Evolutionary conservation across 805 yeast species (phyloP).

Genomic region (Saccharomycopsis sp.): DNA sequence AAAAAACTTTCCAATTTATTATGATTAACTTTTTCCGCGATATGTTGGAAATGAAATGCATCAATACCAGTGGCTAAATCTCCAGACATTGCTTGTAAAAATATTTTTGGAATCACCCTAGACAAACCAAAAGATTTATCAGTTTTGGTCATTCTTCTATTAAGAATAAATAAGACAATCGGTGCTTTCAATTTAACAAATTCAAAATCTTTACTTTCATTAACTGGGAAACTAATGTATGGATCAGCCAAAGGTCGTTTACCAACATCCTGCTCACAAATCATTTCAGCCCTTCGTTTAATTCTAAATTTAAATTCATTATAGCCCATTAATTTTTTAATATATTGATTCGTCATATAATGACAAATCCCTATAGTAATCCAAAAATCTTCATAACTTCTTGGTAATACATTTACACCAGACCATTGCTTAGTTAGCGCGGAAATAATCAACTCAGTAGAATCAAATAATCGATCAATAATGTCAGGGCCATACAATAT

Average conservation of each 20-base stretch:
- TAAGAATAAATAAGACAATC: slow-evolving; percentile 73
- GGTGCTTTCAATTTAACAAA: slow-evolving; percentile 81
- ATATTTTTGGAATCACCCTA: slow-evolving; percentile 84
- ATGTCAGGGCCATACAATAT: slow-evolving; percentile 64
- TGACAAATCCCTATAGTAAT: slow-evolving; percentile 77
- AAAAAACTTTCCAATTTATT: slow-evolving; percentile 77
- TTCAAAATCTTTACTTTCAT: slow-evolving; percentile 37
- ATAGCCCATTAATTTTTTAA: slow-evolving; percentile 66
- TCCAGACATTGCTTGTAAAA: slow-evolving; percentile 92
- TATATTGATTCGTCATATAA: slow-evolving; percentile 72
- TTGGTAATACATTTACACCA: slow-evolving; percentile 84
- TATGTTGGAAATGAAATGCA: slow-evolving; percentile 78
- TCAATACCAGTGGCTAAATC: slow-evolving; percentile 77
- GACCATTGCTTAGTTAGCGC: slow-evolving; percentile 87
- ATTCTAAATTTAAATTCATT: slow-evolving; percentile 75
- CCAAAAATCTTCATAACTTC: slow-evolving; percentile 78
- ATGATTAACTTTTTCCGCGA: slow-evolving; percentile 93
- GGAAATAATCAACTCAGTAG: slow-evolving; percentile 61
- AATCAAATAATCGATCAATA: slow-evolving; percentile 70
- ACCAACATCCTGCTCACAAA: slow-evolving; percentile 71
- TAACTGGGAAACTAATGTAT: slow-evolving; percentile 55
- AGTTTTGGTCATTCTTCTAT: slow-evolving; percentile 90
- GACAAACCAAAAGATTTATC: slow-evolving; percentile 90
- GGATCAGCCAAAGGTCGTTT: slow-evolving; percentile 78
- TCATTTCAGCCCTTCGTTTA: slow-evolving; percentile 53